phyloP scores from a whole-genome alignment of 1,284 basidiomycete genomes.

The Apiotrichum gracile region DNA sequence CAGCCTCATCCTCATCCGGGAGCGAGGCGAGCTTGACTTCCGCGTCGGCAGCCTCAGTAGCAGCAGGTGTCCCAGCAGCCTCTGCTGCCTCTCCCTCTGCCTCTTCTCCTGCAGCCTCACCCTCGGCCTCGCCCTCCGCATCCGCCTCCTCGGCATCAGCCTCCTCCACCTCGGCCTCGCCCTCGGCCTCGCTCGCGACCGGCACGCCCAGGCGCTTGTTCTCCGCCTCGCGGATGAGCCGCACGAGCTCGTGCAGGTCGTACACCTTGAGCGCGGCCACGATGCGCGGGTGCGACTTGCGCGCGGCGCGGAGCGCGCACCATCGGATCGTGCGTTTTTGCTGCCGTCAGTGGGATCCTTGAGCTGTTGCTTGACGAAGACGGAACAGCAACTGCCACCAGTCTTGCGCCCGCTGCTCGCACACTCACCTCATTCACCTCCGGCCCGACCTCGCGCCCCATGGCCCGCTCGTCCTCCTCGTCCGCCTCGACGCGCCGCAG shows the following conservation, averaged over 20 bases:
- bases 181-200: not conserved
- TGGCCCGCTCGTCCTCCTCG: conserved; percentile 37
- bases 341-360: not conserved
- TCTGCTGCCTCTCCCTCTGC: conserved; percentile 1
- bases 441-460: conserved; percentile 26
- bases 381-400: too few species aligned
- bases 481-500: conserved; percentile 28
- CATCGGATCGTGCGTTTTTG: conserved; percentile 32
- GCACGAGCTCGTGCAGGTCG: conserved; percentile 26
- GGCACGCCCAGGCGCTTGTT: not conserved
- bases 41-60: conserved; percentile 1
- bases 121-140: conserved; percentile 1
- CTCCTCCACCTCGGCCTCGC: not conserved
- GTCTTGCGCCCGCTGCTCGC: too few species aligned
- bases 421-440: conserved; percentile 29
- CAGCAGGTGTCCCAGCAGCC: too few species aligned
- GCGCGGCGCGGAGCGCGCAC: conserved; percentile 33
- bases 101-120: not conserved
- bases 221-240: conserved; percentile 12
- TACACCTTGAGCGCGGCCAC: conserved; percentile 22
- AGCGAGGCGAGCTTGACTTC: conserved; percentile 4
- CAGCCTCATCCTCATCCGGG: not conserved
- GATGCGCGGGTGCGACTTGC: conserved; percentile 25
- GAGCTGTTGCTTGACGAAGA: too few species aligned
- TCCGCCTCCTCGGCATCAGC: conserved; percentile 5